phyloP scores from a whole-genome alignment of 495 filamentous ascomycete species.

The Penicillium cosmopolitanum region DNA sequence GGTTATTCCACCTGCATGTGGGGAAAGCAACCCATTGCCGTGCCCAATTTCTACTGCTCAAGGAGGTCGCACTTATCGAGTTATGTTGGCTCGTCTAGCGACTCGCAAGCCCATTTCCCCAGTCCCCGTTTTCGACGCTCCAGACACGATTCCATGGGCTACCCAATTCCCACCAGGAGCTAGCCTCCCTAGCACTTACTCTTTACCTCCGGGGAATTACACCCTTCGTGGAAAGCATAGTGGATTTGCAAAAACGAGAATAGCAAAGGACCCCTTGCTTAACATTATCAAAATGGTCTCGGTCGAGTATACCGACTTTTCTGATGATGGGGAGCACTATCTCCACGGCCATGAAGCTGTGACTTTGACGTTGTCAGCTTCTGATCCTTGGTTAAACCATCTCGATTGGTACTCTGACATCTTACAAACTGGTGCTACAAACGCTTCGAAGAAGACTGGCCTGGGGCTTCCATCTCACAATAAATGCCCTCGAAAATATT shows the following conservation, averaged over 20 bases:
- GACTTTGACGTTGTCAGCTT: not conserved
- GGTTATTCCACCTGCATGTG: slow-evolving; percentile 21
- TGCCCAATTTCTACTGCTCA: slow-evolving; percentile 23
- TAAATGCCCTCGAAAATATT: slow-evolving; percentile 4
- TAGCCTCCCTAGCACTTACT: not conserved
- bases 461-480: slow-evolving; percentile 9
- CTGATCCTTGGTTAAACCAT: slow-evolving; percentile 8
- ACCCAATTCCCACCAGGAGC: slow-evolving; percentile 13
- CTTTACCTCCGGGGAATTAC: slow-evolving; percentile 13
- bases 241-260: slow-evolving; percentile 14
- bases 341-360: slow-evolving; percentile 9
- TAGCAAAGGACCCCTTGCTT: not conserved
- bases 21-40: slow-evolving; percentile 19
- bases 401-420: slow-evolving; percentile 13
- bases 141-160: slow-evolving; percentile 21
- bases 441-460: slow-evolving; percentile 9
- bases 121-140: slow-evolving; percentile 5
- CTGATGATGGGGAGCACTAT: slow-evolving; percentile 6
- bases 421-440: not conserved
- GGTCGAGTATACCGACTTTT: slow-evolving; percentile 9
- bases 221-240: slow-evolving; percentile 13
- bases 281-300: not conserved
- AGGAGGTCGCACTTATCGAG: slow-evolving; percentile 20
- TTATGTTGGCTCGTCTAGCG: slow-evolving; percentile 22
- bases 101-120: slow-evolving; percentile 9